These are phyloP conservation scores for Annulohypoxylon bovei DNA, from an alignment of 495 filamentous ascomycete genomes.

Conservation along the genomic window DNA sequence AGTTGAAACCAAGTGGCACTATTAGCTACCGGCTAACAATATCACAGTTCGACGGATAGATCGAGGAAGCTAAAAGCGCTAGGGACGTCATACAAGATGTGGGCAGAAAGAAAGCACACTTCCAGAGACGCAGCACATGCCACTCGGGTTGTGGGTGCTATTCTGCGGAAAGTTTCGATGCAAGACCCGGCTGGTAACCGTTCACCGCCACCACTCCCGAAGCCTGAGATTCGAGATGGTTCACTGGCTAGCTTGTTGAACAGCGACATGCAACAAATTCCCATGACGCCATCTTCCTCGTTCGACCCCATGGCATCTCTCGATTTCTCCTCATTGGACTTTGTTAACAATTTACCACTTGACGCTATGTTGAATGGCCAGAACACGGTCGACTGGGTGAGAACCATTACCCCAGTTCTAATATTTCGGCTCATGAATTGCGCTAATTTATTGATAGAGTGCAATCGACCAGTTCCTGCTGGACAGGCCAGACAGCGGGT, in stretches of 20 bases:
- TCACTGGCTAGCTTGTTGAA: constrained; percentile 43
- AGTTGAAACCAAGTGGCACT: neutral
- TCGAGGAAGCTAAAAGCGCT: constrained; percentile 50
- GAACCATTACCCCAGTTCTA: constrained; percentile 5
- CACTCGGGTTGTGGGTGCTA: constrained; percentile 50
- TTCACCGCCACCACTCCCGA: constrained; percentile 38
- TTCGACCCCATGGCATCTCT: constrained; percentile 26
- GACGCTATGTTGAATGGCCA: constrained; percentile 45
- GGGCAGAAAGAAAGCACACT: constrained; percentile 44
- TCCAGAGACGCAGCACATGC: constrained; percentile 52
- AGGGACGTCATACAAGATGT: constrained; percentile 52
- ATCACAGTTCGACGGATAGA: constrained; percentile 39
- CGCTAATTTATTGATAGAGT: constrained; percentile 42
- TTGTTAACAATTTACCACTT: constrained; percentile 38
- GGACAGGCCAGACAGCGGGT: constrained; percentile 40
- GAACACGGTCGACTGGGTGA: constrained; percentile 54
- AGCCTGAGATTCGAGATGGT: constrained; percentile 38
- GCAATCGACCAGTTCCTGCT: constrained; percentile 50
- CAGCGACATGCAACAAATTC: constrained; percentile 36
- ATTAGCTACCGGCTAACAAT: constrained; percentile 12
- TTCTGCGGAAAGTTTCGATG: constrained; percentile 50
- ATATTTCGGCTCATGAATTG: neutral
- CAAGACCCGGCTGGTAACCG: constrained; percentile 30
- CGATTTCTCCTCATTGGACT: constrained; percentile 38
- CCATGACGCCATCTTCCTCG: constrained; percentile 15